phyloP scores from a whole-genome alignment of 176 grass and related monocot species.

The Poa annua region DNA sequence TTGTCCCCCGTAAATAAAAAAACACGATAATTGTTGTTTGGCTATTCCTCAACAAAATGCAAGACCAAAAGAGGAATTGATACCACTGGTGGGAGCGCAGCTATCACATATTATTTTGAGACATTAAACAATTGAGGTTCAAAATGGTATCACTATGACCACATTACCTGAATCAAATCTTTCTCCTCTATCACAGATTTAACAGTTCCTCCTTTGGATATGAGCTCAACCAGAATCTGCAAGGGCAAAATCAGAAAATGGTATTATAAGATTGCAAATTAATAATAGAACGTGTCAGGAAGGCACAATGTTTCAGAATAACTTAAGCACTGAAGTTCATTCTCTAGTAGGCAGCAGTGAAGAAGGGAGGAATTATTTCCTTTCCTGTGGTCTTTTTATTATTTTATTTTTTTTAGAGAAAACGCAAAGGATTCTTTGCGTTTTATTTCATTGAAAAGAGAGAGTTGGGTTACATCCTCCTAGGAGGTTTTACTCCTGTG shows the following conservation, averaged over 20 bases:
- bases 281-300: not conserved
- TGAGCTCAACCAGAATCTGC: conserved; percentile 84
- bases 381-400: not conserved
- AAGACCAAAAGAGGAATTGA: not conserved
- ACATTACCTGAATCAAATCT: conserved; percentile 87
- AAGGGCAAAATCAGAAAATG: conserved; percentile 28
- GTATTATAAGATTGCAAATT: not conserved
- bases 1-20: not conserved
- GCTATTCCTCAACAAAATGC: not conserved
- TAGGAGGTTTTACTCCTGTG: no score
- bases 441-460: no score
- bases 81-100: not conserved
- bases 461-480: no score
- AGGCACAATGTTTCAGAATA: not conserved
- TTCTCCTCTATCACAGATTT: conserved; percentile 86
- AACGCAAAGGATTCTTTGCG: no score
- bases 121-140: not conserved
- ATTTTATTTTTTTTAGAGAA: no score
- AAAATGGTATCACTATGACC: not conserved
- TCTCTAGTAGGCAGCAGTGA: not conserved
- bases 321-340: not conserved
- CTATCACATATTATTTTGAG: not conserved
- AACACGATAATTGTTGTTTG: not conserved
- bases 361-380: not conserved
- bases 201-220: conserved; percentile 81